These are phyloP conservation scores for Penicillium psychrosexuale DNA, from an alignment of 2,329 filamentous ascomycete species.

Conservation along the genomic window DNA sequence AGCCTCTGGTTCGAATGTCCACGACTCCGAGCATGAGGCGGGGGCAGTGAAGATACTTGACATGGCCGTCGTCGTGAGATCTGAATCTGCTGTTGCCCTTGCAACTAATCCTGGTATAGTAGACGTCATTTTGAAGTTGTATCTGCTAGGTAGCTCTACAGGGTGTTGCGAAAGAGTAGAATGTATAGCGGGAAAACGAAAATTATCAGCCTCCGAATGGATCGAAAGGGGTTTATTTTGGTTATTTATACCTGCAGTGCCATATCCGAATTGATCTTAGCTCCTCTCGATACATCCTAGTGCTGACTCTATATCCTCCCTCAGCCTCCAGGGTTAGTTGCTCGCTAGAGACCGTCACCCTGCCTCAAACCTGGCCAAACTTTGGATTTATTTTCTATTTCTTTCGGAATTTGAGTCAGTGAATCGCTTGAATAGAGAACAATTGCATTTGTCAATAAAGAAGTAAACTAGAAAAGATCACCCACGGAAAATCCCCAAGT, in stretches of 20 bases:
- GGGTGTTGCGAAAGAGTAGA: neutral
- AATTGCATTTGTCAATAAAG: neutral
- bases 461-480: neutral
- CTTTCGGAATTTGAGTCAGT: neutral
- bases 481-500: neutral
- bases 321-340: neutral
- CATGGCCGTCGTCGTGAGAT: slow-evolving; percentile 1
- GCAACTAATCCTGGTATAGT: neutral
- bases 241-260: neutral
- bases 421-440: neutral
- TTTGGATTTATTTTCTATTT: neutral
- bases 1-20: slow-evolving; percentile 3
- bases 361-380: neutral
- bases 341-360: neutral
- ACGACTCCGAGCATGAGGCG: slow-evolving; percentile 2
- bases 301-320: neutral
- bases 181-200: neutral
- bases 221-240: neutral
- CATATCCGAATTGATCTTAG: neutral
- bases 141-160: neutral
- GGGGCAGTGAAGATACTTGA: slow-evolving; percentile 2
- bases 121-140: neutral
- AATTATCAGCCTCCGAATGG: neutral
- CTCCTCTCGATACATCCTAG: neutral
- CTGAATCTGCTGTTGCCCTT: neutral